A percentile compares a stretch with the other conserved stretches of the same genome.
Conservation (phyloP, 192 early-diverging fungal species). For the Rhizophagus prolifer region DNA sequence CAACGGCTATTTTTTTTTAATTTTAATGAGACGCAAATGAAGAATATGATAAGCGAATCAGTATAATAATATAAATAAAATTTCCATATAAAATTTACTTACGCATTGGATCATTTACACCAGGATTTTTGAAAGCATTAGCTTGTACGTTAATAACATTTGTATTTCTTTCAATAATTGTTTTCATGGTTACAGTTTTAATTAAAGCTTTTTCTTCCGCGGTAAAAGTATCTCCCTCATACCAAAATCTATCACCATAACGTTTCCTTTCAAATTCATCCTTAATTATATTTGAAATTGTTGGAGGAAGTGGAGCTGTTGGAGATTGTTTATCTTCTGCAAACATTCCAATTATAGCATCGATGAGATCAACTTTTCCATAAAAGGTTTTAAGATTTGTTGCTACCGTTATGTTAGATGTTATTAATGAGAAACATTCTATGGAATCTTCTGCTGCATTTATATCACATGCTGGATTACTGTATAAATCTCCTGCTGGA, state of each 20-base stretch:
- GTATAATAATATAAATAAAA: no score
- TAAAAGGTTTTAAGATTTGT: background rate
- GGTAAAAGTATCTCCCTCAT: slow-evolving; percentile 2
- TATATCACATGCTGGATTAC: background rate
- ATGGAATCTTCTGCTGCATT: background rate
- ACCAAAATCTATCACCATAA: slow-evolving; percentile 5
- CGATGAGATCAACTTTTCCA: background rate
- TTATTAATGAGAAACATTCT: slow-evolving; percentile 15
- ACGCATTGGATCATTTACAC: background rate
- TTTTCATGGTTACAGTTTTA: background rate
- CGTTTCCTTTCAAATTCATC: slow-evolving; percentile 6
- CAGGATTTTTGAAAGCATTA: slow-evolving; percentile 11
- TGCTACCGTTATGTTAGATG: background rate
- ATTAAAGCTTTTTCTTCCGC: background rate
- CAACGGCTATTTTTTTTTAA: background rate
- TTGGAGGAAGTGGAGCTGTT: slow-evolving; percentile 7
- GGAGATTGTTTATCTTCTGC: background rate
- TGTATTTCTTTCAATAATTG: slow-evolving; percentile 10
- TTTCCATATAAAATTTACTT: background rate
- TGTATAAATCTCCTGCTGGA: slow-evolving; percentile 3
- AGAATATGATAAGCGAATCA: no score
- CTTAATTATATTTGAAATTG: background rate
- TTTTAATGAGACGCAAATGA: no score
- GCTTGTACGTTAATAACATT: background rate
- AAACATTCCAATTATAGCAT: slow-evolving; percentile 11